phyloP scores from a whole-genome alignment of 495 filamentous ascomycete species.

The Tetracladium marchalianum region DNA sequence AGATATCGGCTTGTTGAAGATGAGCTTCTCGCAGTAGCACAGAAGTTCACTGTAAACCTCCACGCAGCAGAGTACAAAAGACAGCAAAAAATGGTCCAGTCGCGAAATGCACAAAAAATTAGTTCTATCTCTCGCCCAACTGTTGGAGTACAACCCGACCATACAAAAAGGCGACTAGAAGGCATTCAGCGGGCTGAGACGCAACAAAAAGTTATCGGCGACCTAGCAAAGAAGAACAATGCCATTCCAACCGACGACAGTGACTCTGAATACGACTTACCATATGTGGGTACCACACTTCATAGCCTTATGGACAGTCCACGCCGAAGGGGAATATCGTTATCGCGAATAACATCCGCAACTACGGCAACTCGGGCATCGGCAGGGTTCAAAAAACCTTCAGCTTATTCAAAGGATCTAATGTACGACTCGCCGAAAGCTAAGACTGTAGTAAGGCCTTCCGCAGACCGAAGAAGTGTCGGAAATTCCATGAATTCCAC shows the following conservation, averaged over 20 bases:
- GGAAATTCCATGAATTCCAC: neutral
- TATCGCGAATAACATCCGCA: constrained; percentile 10
- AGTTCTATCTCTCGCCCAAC: constrained; percentile 19
- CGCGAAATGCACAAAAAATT: constrained; percentile 17
- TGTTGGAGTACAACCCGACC: constrained; percentile 18
- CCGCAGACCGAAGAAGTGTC: neutral
- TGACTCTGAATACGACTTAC: constrained; percentile 25
- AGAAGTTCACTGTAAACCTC: constrained; percentile 72
- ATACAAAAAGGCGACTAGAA: constrained; percentile 26
- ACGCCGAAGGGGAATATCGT: constrained; percentile 10
- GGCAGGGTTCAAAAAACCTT: constrained; percentile 28
- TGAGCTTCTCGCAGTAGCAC: constrained; percentile 71
- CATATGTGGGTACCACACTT: constrained; percentile 47
- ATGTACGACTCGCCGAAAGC: constrained; percentile 5
- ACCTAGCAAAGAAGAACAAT: constrained; percentile 14
- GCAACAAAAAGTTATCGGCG: constrained; percentile 17
- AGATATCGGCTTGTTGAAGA: constrained; percentile 98
- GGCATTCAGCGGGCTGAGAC: constrained; percentile 21
- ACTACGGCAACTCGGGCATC: constrained; percentile 36
- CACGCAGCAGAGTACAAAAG: constrained; percentile 84
- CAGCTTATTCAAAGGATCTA: neutral
- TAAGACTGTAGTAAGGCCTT: neutral
- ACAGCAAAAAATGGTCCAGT: constrained; percentile 47
- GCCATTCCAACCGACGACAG: constrained; percentile 23
- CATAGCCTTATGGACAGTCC: constrained; percentile 51